Percentiles rank a stretch among this genome's conserved stretches.
Conservation (phyloP, 441 rosid species). For the Raphanus hybrid region DNA sequence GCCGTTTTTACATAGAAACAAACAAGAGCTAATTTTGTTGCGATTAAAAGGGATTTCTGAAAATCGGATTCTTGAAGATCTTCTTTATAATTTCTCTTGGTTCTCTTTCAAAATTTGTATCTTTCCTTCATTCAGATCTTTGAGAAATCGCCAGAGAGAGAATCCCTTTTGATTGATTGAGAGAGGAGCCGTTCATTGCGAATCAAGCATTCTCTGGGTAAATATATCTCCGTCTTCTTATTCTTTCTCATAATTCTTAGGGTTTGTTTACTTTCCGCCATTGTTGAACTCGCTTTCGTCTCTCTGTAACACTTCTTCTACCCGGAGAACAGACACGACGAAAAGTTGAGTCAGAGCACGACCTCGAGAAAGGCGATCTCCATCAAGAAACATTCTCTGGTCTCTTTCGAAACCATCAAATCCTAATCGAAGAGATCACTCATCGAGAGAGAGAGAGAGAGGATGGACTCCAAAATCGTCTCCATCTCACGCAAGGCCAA, state of each 20-base stretch:
- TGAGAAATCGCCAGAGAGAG: neutral
- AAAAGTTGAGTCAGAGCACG: conserved; percentile 32
- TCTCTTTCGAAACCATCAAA: conserved; percentile 65
- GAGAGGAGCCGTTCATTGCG: neutral
- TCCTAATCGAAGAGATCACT: conserved; percentile 68
- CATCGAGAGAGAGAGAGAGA: no score
- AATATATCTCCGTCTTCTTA: neutral
- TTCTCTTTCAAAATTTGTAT: conserved; percentile 28
- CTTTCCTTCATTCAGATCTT: conserved; percentile 12
- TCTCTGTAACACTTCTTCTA: neutral
- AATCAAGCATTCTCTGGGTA: neutral
- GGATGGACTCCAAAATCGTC: conserved; percentile 44
- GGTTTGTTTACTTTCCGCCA: conserved; percentile 16
- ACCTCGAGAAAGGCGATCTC: conserved; percentile 56
- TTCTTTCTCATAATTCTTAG: neutral
- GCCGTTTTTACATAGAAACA: neutral
- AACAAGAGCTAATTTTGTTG: conserved; percentile 27
- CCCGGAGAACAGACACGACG: conserved; percentile 58
- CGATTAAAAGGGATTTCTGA: conserved; percentile 20
- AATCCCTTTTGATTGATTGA: no score
- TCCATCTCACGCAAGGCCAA: conserved; percentile 68
- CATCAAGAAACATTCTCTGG: conserved; percentile 64
- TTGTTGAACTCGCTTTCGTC: conserved; percentile 13
- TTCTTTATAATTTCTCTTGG: conserved; percentile 29
- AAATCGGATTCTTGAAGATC: conserved; percentile 37